Conservation (phyloP, 192 early-diverging fungal species). For the Backusella parvicylindrica region DNA sequence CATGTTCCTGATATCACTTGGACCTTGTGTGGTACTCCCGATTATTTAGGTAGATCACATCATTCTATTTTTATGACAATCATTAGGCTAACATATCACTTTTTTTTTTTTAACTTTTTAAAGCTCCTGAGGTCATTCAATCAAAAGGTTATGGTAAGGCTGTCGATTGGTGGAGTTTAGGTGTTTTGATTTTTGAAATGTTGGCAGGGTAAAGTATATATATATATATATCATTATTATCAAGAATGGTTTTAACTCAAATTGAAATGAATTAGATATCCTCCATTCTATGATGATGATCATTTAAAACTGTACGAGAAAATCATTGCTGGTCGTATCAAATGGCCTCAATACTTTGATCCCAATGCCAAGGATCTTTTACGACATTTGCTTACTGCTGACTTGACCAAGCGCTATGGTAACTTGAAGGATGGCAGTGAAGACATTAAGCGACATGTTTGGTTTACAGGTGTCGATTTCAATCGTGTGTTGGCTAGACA, state of each 20-base stretch:
- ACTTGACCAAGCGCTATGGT: constrained; percentile 75
- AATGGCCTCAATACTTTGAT: constrained; percentile 73
- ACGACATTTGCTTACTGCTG: constrained; percentile 66
- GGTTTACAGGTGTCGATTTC: constrained; percentile 67
- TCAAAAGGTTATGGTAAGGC: constrained; percentile 90
- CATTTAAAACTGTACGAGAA: constrained; percentile 92
- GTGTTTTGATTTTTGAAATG: constrained; percentile 94
- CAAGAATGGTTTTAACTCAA: background rate
- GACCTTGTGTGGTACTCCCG: constrained; percentile 86
- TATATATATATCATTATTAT: background rate
- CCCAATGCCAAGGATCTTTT: constrained; percentile 72
- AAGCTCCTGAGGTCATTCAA: constrained; percentile 86
- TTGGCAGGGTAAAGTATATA: constrained; percentile 62
- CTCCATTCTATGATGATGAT: constrained; percentile 95
- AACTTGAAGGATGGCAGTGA: constrained; percentile 69
- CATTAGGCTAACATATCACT: background rate
- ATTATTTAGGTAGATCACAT: constrained; percentile 47
- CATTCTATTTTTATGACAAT: background rate
- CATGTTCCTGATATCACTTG: constrained; percentile 77
- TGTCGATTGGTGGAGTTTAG: constrained; percentile 96
- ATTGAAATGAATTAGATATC: constrained; percentile 40
- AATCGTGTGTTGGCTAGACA: constrained; percentile 44
- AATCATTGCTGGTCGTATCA: constrained; percentile 73
- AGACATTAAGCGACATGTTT: constrained; percentile 64
- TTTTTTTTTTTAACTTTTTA: background rate